These are phyloP conservation scores for Magnaporthiopsis rhizophila DNA, from an alignment of 2,329 filamentous ascomycete species.

Conservation along the genomic window DNA sequence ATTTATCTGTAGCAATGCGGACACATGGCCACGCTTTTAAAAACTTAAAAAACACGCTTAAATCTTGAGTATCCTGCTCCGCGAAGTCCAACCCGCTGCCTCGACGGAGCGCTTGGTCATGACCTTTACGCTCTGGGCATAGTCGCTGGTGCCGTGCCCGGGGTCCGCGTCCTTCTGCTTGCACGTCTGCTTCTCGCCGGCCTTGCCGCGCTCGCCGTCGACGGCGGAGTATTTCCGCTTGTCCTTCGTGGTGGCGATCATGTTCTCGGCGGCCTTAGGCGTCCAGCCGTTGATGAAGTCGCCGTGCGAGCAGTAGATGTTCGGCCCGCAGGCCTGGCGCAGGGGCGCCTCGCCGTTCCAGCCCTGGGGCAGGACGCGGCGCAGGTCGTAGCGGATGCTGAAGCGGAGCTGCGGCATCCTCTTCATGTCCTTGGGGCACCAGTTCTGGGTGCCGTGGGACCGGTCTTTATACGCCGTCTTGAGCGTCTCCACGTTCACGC, in stretches of 20 bases:
- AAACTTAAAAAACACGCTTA: neutral
- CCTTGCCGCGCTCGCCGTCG: conserved; percentile 4
- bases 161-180: conserved; percentile 37
- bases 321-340: conserved; percentile 28
- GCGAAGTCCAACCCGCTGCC: neutral
- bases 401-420: conserved; percentile 39
- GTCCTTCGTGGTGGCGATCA: conserved; percentile 24
- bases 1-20: too few relatives aligned
- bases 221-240: neutral
- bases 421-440: conserved; percentile 33
- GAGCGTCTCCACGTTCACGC: conserved; percentile 28
- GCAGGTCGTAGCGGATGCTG: conserved; percentile 34
- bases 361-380: conserved; percentile 30
- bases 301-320: conserved; percentile 26
- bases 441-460: conserved; percentile 14
- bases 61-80: conserved; percentile 2
- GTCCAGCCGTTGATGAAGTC: conserved; percentile 39
- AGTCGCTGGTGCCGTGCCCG: conserved; percentile 24
- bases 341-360: conserved; percentile 38
- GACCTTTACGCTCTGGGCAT: conserved; percentile 35
- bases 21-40: neutral
- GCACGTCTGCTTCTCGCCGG: conserved; percentile 26
- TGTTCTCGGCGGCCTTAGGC: conserved; percentile 28
- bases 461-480: conserved; percentile 17
- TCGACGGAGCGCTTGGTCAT: conserved; percentile 14